Percentiles rank a stretch among this genome's conserved stretches.
Conservation (phyloP, 2,329 filamentous ascomycete genomes). For the Sclerotinia minor region DNA sequence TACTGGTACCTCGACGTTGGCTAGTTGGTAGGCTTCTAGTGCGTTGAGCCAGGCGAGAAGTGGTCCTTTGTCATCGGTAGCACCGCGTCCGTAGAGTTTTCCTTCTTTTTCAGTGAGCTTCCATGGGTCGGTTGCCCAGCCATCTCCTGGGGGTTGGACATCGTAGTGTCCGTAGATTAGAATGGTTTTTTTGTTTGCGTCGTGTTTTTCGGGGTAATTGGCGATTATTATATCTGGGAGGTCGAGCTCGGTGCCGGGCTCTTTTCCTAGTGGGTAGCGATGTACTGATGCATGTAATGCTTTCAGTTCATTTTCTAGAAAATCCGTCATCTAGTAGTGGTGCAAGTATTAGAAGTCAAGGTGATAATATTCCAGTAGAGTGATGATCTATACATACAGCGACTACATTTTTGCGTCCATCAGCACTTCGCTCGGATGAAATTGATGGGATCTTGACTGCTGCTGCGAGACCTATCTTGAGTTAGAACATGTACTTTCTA, state of each 20-base stretch:
- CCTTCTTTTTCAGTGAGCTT: slow-evolving; percentile 7
- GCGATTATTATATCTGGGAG: slow-evolving; percentile 12
- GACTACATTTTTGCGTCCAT: not conserved
- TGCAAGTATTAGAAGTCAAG: not conserved
- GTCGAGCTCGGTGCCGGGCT: not conserved
- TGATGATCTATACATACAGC: not conserved
- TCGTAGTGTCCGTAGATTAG: slow-evolving; percentile 24
- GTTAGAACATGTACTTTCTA: not conserved
- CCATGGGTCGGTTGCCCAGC: slow-evolving; percentile 16
- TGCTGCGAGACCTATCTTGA: not conserved
- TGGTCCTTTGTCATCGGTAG: slow-evolving; percentile 22
- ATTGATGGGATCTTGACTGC: slow-evolving; percentile 14
- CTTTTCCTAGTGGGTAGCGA: not conserved
- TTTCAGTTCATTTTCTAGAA: not conserved
- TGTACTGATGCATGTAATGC: not conserved
- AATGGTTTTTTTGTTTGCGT: slow-evolving; percentile 9
- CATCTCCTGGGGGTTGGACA: slow-evolving; percentile 15
- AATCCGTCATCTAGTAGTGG: slow-evolving; percentile 5
- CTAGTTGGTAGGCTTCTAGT: slow-evolving; percentile 11
- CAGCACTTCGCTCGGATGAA: not conserved
- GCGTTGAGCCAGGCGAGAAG: slow-evolving; percentile 20
- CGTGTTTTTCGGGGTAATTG: not conserved
- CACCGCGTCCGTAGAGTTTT: slow-evolving; percentile 12
- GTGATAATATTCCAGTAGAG: not conserved
- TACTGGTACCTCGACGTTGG: slow-evolving; percentile 2